Evolutionary conservation across 352 stramenopile species (phyloP).

Genomic region (Globisporangium nagaii): DNA sequence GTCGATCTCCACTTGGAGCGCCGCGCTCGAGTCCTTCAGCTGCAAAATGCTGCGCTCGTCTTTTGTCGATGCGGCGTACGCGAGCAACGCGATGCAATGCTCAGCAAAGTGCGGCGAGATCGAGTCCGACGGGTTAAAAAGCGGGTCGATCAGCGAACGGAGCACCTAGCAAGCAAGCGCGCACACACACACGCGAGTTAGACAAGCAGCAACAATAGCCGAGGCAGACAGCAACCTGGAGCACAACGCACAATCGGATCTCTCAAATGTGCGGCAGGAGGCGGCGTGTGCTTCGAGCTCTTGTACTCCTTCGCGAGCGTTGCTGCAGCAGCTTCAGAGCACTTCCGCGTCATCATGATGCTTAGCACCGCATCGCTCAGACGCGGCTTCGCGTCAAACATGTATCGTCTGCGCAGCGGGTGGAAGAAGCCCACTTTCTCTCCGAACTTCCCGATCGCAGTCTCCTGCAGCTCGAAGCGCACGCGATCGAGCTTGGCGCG

Average conservation of each 20-base stretch:
- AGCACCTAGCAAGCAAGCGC: conserved; percentile 52
- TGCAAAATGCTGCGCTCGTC: conserved; percentile 77
- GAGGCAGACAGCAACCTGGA: not conserved
- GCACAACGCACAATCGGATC: conserved; percentile 56
- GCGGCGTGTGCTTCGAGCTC: conserved; percentile 28
- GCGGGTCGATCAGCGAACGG: conserved; percentile 62
- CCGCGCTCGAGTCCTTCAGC: conserved; percentile 16
- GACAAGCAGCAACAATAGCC: too few species aligned
- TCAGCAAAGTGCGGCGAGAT: conserved; percentile 50
- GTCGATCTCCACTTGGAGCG: conserved; percentile 35
- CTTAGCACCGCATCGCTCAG: conserved; percentile 71
- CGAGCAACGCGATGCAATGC: conserved; percentile 67
- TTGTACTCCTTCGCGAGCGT: conserved; percentile 69
- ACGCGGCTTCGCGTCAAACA: conserved; percentile 47
- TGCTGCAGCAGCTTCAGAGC: conserved; percentile 50
- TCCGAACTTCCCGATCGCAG: conserved; percentile 53
- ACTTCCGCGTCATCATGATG: conserved; percentile 74
- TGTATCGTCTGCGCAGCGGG: conserved; percentile 57
- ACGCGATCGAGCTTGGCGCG: conserved; percentile 72
- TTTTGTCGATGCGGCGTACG: conserved; percentile 69
- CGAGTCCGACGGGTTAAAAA: conserved; percentile 77
- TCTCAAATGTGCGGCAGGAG: conserved; percentile 63
- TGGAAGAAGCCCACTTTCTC: conserved; percentile 70
- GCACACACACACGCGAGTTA: too few species aligned
- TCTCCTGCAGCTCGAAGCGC: conserved; percentile 71